Percentiles rank a stretch among this genome's conserved stretches.
phyloP scores from a whole-genome alignment of 2,329 filamentous ascomycete species.

The Talaromyces sp. region DNA sequence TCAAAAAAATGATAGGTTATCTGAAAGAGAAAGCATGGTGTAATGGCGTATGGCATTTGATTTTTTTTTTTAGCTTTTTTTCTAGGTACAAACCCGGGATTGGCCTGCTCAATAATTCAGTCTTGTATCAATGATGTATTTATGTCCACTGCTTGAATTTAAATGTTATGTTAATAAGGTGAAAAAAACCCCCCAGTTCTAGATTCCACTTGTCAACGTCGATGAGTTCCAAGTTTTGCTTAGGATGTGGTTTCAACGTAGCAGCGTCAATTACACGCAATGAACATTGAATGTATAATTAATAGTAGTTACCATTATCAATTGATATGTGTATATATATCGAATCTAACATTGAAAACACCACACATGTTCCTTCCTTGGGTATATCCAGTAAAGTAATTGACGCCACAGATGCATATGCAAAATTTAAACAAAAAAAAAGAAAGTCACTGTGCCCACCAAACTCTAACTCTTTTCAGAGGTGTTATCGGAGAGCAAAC shows the following conservation, averaged over 20 bases:
- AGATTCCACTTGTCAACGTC: background rate
- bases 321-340: background rate
- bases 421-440: background rate
- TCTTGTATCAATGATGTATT: background rate
- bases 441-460: background rate
- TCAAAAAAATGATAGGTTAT: background rate
- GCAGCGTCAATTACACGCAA: background rate
- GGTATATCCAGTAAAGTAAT: background rate
- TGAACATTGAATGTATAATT: background rate
- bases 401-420: background rate
- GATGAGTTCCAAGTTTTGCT: background rate
- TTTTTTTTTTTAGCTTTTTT: background rate
- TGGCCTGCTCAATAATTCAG: background rate
- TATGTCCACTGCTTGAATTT: background rate
- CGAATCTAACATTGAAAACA: background rate
- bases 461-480: background rate
- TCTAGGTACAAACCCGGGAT: background rate
- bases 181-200: background rate
- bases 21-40: background rate
- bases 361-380: background rate
- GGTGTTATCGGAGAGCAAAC: conserved; percentile 25
- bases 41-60: background rate
- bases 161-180: background rate
- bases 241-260: background rate
- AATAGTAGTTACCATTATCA: background rate